Evolutionary conservation across 805 yeast species (phyloP), one percentile per base, ranked within the genome.

Genomic region (Metschnikowia matae): DNA sequence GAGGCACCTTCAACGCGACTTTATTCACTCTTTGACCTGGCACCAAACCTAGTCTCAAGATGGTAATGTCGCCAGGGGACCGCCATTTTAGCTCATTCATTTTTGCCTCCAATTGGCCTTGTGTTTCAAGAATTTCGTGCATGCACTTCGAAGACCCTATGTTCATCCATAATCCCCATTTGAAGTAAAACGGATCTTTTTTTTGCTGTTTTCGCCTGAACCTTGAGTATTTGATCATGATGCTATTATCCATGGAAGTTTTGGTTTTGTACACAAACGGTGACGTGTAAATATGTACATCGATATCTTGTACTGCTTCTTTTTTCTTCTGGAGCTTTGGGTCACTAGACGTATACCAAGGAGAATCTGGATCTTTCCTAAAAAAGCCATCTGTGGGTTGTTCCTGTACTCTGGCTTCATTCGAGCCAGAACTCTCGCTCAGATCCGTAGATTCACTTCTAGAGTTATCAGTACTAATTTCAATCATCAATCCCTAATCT

Each of bases 131-230:
- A 17, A 42, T 46, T 38, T 45, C 46, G 18, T 42, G 39, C 21
- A 42, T 18, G 38, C 20, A 21, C 10, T 20, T 33, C 14, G 45
- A 32, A n/a, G n/a, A 11, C 2, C 41, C 51, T 1, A n/a, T 6
- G 11, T 18, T 35, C 29, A 10, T 29, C 54, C 54, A 51, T 8
- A 50, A 8, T 18, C 53, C 53, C 54, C 54, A 52, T 29, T 49
- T 46, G 48, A 52, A 52, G 21, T 52, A 52, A 4, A 52, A 40
- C 3, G 34, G 38, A 3, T 32, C 40, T 13, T 40, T 38, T 17
- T 32, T 20, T 18, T 23, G 44, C 37, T 26, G 34, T 11, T 48
- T 40, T 18, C 40, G 46, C 32, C 35, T 8, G 14, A 33, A 36
- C 13, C 50, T 18, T 34, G 51, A 32, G 32, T 49, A 17, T 39